Base-by-base conservation (phyloP, 345 rosid species). In the Lepidium didymum region DNA sequence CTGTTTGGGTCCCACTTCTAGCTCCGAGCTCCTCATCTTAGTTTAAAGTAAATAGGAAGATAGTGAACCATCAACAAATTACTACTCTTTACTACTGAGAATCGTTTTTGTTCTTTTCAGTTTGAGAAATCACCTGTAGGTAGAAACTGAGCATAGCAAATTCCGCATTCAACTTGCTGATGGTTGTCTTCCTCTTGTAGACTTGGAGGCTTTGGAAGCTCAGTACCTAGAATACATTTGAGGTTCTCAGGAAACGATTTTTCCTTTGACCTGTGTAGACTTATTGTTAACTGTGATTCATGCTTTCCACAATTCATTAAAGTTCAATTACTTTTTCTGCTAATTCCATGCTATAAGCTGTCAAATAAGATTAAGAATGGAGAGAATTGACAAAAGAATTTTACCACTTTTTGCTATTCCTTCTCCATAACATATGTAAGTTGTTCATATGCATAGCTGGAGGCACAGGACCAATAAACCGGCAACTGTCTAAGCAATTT, bases 111-210 rank as follows among this genome's bases (percentile, higher is more conserved):
- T 29, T 29, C 33, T 38, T 21, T 57, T 47, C 0, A 2, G 46
- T 54, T 74, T 43, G 29, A 61, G 56, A 38, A 50, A 23, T 40
- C 78, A 87, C 96, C 92, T 8, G 77, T 64, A n/a, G 94, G 94
- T 70, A 92, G 92, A 79, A 65, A 78, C 49, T 81, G 88, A 2
- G 87, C 81, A 78, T 87, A 89, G 75, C 94, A 92, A 54, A 92
- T 88, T 52, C 98, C 98, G 56, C 96, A 89, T 68, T 89, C 94
- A 74, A 71, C 49, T 72, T 82, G 84, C 29, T 76, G 73, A 3
- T 49, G 59, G 50, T 65, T 60, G 62, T 79, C 82, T 49, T 70
- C 76, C 54, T 74, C 62, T 65, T 67, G 76, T 42, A 62, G 64
- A 49, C 67, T 67, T 14, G 44, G 78, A 23, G 77, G 77, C 64